Percentiles rank a stretch among this genome's conserved stretches.
phyloP scores from a whole-genome alignment of 192 early-diverging fungal genomes.

The Chytriomyces hyalinus region DNA sequence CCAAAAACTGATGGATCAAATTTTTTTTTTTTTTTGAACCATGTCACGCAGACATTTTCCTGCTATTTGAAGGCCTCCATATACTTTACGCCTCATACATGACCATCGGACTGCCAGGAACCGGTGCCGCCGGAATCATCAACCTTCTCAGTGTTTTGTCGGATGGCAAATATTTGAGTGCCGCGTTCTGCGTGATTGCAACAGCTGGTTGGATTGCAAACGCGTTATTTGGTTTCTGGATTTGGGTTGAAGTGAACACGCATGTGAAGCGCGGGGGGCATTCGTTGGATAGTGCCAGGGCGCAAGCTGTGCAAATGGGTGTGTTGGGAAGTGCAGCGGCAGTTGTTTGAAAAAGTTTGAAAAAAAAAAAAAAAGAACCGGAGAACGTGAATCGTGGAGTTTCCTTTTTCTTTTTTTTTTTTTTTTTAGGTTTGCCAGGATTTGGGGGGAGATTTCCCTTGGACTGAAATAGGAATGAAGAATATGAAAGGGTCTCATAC shows the following conservation, averaged over 20 bases:
- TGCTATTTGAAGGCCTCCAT: conserved; percentile 87
- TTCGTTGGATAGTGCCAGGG: conserved; percentile 45
- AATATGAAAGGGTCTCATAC: too few species aligned
- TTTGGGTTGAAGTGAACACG: conserved; percentile 50
- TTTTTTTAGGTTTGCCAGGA: too few species aligned
- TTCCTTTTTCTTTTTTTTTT: too few species aligned
- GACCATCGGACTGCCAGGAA: conserved; percentile 83
- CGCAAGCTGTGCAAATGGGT: conserved; percentile 46
- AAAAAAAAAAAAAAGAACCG: too few species aligned
- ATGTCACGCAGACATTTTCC: conserved; percentile 65
- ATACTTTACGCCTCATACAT: conserved; percentile 81
- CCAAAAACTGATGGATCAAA: background rate
- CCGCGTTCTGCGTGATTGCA: conserved; percentile 40
- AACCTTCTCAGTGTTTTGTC: conserved; percentile 72
- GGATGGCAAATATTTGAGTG: conserved; percentile 42
- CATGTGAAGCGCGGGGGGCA: conserved; percentile 45
- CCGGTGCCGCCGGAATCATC: conserved; percentile 82
- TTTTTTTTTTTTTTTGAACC: background rate
- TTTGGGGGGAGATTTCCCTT: too few species aligned
- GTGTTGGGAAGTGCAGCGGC: conserved; percentile 37
- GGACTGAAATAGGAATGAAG: too few species aligned
- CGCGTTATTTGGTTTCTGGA: conserved; percentile 52
- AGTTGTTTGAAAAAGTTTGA: background rate
- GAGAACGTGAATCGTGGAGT: too few species aligned
- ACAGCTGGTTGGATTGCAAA: conserved; percentile 71